Evolutionary conservation across 805 yeast species (phyloP).

Genomic region (Ogataea naganishii): DNA sequence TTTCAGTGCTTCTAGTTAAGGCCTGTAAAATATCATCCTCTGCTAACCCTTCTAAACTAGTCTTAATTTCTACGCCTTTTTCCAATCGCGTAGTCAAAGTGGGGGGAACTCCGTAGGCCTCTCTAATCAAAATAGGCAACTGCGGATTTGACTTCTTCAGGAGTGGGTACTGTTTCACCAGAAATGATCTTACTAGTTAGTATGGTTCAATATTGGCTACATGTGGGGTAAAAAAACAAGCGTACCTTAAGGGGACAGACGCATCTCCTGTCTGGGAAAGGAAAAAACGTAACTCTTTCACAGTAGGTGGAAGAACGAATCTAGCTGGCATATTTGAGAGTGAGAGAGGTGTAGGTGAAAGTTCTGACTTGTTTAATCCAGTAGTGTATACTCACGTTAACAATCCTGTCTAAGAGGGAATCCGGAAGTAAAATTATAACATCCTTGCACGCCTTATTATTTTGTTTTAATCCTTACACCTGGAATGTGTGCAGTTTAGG

Average conservation of each 20-base stretch:
- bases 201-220: not conserved
- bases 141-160: constrained; percentile 54
- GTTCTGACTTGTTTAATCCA: too few species aligned
- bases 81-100: constrained; percentile 67
- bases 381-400: too few species aligned
- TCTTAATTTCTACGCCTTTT: constrained; percentile 42
- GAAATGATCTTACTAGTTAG: constrained; percentile 36
- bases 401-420: too few species aligned
- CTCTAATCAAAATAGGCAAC: constrained; percentile 72
- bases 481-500: too few species aligned
- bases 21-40: constrained; percentile 35
- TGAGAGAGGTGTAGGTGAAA: too few species aligned
- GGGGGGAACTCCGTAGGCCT: constrained; percentile 66
- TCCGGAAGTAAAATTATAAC: too few species aligned
- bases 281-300: constrained; percentile 77
- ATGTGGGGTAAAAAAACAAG: constrained; percentile 2
- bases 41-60: constrained; percentile 37
- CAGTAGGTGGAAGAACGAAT: constrained; percentile 34
- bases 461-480: too few species aligned
- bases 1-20: constrained; percentile 10
- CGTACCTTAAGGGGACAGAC: constrained; percentile 51
- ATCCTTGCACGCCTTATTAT: too few species aligned
- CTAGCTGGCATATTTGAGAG: constrained; percentile 15
- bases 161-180: constrained; percentile 55
- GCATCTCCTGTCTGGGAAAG: constrained; percentile 74